phyloP scores from a whole-genome alignment of 2,329 filamentous ascomycete genomes.

The Stagonosporopsis rhizophila region DNA sequence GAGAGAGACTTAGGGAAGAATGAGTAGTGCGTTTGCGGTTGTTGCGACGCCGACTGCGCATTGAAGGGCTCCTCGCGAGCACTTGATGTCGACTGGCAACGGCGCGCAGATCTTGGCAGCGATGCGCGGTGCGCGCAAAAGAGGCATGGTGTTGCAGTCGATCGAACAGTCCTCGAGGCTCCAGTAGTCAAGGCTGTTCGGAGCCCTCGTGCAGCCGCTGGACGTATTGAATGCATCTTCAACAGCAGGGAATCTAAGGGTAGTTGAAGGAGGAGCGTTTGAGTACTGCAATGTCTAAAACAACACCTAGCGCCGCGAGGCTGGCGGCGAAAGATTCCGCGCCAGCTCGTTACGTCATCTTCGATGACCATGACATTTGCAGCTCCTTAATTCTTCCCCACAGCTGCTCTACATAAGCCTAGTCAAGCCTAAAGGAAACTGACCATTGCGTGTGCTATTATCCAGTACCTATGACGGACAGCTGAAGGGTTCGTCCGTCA shows the following conservation, averaged over 20 bases:
- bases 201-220: constrained; percentile 33
- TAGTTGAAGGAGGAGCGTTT: background rate
- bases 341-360: constrained; percentile 27
- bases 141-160: constrained; percentile 31
- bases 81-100: constrained; percentile 34
- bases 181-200: constrained; percentile 31
- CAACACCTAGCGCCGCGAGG: constrained; percentile 5
- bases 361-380: background rate
- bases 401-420: background rate
- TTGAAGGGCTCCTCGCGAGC: constrained; percentile 27
- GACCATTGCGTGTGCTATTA: no score
- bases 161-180: constrained; percentile 21
- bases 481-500: background rate
- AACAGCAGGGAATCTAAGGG: background rate
- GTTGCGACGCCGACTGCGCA: constrained; percentile 13
- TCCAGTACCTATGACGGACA: background rate
- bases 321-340: constrained; percentile 21
- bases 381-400: background rate
- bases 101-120: constrained; percentile 20
- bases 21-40: constrained; percentile 73
- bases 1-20: constrained; percentile 86
- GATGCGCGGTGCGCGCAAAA: constrained; percentile 31
- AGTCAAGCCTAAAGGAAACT: background rate
- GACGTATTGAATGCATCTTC: constrained; percentile 32
- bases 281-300: constrained; percentile 16